A percentile compares a stretch with the other conserved stretches of the same genome.
Evolutionary conservation across 192 early-diverging fungal species (phyloP).

Genomic region (Gamsiella multidivaricata): DNA sequence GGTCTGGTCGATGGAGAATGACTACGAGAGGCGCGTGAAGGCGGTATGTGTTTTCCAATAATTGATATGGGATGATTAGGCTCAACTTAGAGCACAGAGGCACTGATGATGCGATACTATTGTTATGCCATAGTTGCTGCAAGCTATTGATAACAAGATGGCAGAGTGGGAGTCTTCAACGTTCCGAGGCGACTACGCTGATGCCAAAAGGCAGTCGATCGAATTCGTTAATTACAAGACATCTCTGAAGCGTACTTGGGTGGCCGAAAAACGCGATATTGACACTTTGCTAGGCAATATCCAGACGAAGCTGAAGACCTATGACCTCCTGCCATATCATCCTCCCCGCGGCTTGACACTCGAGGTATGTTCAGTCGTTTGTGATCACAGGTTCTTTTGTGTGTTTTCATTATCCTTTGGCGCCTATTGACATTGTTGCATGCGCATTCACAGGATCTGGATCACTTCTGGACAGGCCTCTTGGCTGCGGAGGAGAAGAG

Average conservation of each 20-base stretch:
- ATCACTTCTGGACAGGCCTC: slow-evolving; percentile 79
- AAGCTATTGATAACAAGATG: slow-evolving; percentile 71
- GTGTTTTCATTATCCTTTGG: not conserved
- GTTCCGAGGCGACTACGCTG: slow-evolving; percentile 77
- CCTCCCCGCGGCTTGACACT: slow-evolving; percentile 80
- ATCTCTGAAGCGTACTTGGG: slow-evolving; percentile 84
- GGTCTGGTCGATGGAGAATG: slow-evolving; percentile 92
- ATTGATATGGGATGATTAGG: not conserved
- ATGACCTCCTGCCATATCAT: slow-evolving; percentile 86
- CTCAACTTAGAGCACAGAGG: not conserved
- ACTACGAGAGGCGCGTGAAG: slow-evolving; percentile 88
- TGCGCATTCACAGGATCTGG: slow-evolving; percentile 80
- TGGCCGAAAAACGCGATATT: slow-evolving; percentile 90
- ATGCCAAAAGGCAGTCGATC: slow-evolving; percentile 76
- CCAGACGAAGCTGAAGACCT: slow-evolving; percentile 96
- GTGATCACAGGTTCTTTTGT: not conserved
- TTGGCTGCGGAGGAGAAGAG: slow-evolving; percentile 79
- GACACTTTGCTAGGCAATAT: slow-evolving; percentile 95
- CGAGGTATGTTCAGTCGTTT: slow-evolving; percentile 43
- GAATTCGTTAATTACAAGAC: slow-evolving; percentile 90
- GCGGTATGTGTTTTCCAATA: slow-evolving; percentile 42
- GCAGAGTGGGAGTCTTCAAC: slow-evolving; percentile 71
- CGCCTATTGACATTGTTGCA: no score
- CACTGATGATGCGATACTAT: not conserved
- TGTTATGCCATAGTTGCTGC: slow-evolving; percentile 66